Percentiles rank a stretch among this genome's conserved stretches.
These are phyloP conservation scores for Lepidium sativum DNA, from an alignment of 345 rosid genomes.

Conservation along the genomic window DNA sequence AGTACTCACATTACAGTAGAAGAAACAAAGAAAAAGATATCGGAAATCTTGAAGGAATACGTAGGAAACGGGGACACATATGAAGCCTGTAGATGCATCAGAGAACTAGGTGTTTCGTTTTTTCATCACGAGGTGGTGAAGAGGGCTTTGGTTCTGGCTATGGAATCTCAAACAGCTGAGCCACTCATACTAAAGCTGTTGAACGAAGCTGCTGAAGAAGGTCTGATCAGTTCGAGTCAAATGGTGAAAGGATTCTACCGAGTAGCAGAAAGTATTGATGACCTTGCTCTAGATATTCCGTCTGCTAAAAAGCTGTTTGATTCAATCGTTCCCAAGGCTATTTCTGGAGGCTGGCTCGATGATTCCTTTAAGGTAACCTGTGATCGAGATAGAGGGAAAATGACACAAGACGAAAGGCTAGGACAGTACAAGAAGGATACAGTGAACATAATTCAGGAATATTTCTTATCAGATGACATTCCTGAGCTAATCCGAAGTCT, in stretches of 20 bases:
- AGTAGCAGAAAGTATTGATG: slow-evolving; percentile 83
- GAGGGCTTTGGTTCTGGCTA: slow-evolving; percentile 79
- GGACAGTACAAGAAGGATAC: slow-evolving; percentile 67
- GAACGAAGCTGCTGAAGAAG: slow-evolving; percentile 94
- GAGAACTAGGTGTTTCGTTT: slow-evolving; percentile 85
- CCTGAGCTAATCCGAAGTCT: slow-evolving; percentile 84
- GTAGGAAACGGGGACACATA: slow-evolving; percentile 72
- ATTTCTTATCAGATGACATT: slow-evolving; percentile 95
- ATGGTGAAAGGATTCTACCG: slow-evolving; percentile 86
- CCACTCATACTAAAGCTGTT: slow-evolving; percentile 58
- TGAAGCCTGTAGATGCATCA: slow-evolving; percentile 94
- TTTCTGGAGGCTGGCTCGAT: slow-evolving; percentile 90
- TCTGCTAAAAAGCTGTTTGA: slow-evolving; percentile 61
- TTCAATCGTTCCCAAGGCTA: slow-evolving; percentile 56
- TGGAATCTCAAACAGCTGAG: slow-evolving; percentile 72
- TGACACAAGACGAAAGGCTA: slow-evolving; percentile 42
- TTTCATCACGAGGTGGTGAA: slow-evolving; percentile 99
- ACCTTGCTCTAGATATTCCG: slow-evolving; percentile 94
- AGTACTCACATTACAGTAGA: slow-evolving; percentile 85
- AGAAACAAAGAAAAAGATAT: slow-evolving; percentile 88
- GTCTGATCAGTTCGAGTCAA: slow-evolving; percentile 89
- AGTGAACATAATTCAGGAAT: slow-evolving; percentile 81
- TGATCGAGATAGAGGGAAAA: slow-evolving; percentile 34
- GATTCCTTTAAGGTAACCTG: slow-evolving; percentile 40
- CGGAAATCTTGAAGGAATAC: slow-evolving; percentile 76